Conservation (phyloP, 163 green algal species). For the Chloroidium sp. region DNA sequence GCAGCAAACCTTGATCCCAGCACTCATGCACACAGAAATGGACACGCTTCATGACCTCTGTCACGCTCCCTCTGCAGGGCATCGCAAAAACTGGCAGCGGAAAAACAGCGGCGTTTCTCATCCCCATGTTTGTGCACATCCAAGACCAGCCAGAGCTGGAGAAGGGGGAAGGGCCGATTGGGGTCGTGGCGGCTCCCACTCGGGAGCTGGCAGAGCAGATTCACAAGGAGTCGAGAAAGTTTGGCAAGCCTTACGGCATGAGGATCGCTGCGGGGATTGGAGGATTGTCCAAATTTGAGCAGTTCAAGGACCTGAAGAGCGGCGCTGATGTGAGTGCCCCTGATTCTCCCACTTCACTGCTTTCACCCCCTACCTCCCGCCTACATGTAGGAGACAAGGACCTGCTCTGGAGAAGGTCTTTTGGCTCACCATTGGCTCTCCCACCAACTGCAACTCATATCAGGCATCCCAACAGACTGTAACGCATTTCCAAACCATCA, state of each 20-base stretch:
- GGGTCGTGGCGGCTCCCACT: slow-evolving; percentile 76
- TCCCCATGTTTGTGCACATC: slow-evolving; percentile 86
- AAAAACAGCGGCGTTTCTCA: slow-evolving; percentile 87
- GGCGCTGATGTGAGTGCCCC: slow-evolving; percentile 40
- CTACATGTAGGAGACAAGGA: too few relatives aligned
- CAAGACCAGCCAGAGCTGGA: slow-evolving; percentile 69
- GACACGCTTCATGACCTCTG: slow-evolving; percentile 49
- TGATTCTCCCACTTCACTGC: too few relatives aligned
- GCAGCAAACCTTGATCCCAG: slow-evolving; percentile 23
- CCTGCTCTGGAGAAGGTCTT: too few relatives aligned
- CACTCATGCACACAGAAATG: slow-evolving; percentile 73
- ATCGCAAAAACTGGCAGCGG: slow-evolving; percentile 94
- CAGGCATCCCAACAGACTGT: too few relatives aligned
- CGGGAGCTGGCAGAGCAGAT: slow-evolving; percentile 95
- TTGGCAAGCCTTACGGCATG: slow-evolving; percentile 45
- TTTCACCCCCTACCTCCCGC: too few relatives aligned
- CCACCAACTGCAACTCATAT: too few relatives aligned
- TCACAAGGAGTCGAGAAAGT: slow-evolving; percentile 61
- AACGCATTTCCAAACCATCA: too few relatives aligned
- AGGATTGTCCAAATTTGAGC: slow-evolving; percentile 81
- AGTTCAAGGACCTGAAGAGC: slow-evolving; percentile 84
- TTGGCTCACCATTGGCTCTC: too few relatives aligned
- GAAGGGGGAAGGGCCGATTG: slow-evolving; percentile 72
- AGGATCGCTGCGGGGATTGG: slow-evolving; percentile 67
- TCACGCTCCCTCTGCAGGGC: slow-evolving; percentile 25